phyloP scores from a whole-genome alignment of 2,329 filamentous ascomycete genomes.

The Lojkania enalia region DNA sequence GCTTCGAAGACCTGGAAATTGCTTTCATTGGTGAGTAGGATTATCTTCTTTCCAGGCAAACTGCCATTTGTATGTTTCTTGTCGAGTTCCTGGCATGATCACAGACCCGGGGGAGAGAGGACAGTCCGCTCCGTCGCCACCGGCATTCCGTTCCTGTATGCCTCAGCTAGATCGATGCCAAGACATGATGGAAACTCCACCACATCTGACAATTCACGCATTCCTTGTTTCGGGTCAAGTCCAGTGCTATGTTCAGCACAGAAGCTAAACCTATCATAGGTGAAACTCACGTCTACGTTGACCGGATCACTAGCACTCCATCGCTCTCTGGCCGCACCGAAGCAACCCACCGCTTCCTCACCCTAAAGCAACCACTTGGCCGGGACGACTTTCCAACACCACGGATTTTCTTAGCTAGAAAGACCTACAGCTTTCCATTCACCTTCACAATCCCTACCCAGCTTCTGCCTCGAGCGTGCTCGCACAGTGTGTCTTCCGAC shows the following conservation, averaged over 20 bases:
- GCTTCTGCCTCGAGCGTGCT: slow-evolving; percentile 63
- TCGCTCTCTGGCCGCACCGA: slow-evolving; percentile 58
- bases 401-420: slow-evolving; percentile 57
- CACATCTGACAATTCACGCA: no score
- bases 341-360: slow-evolving; percentile 64
- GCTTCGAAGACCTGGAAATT: slow-evolving; percentile 63
- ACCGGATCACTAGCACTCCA: slow-evolving; percentile 56
- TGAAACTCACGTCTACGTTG: slow-evolving; percentile 56
- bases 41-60: no score
- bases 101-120: no score
- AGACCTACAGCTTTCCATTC: slow-evolving; percentile 63
- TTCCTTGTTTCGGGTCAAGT: no score
- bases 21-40: slow-evolving; percentile 57
- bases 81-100: no score
- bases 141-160: no score
- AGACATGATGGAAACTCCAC: no score
- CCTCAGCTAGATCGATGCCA: no score
- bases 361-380: slow-evolving; percentile 63
- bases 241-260: no score
- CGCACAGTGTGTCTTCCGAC: slow-evolving; percentile 55
- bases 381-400: slow-evolving; percentile 58
- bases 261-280: slow-evolving; percentile 41
- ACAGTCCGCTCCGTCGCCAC: no score
- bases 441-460: slow-evolving; percentile 65
- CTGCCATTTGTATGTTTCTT: no score